Evolutionary conservation across 345 rosid genomes (phyloP), one percentile per base, ranked within the genome.

Genomic region (Pelargonium nanum): DNA sequence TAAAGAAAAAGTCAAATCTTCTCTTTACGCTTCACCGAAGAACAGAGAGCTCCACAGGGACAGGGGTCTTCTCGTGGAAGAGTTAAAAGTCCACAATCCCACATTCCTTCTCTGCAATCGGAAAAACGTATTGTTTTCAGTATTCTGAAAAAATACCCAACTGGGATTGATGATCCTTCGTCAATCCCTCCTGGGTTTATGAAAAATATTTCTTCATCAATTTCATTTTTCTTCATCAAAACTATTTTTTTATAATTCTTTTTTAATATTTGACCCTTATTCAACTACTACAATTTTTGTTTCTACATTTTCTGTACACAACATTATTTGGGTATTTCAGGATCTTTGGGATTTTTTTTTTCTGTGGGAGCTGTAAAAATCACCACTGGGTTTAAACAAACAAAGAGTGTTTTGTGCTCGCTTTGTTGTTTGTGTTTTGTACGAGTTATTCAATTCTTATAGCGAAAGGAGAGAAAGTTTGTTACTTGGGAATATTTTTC

Each of bases 401-500:
- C 15, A 40, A 40, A 40, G 48, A 17, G 48, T 40, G 16, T 40
- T 6, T 17, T 40, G 48, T 40, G 9, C 48, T 40, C 15, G 3
- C 48, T 40, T 17, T 40, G 48, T 15, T 40, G 9, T 17, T 15
- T 12, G 15, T 40, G 15, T 40, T 30, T 40, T 40, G 48, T 40
- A 12, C 48, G 15, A 17, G 15, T 40, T 40, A 40, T 6, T 9
- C 9, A 40, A 40, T 40, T 40, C 48, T 40, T 40, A 68, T 20
- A 25, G 57, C 61, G 17, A 24, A 57, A 51, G 56, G 24, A 59
- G 30, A 50, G n/a, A 30, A 40, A 54, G 34, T 19, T 53, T 63
- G 67, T 19, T 55, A 19, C 56, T 22, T 65, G 58, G 53, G 4
- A 53, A 28, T 24, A 62, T 22, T 26, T 56, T 66, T 72, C 62